phyloP scores from a whole-genome alignment of 2,329 filamentous ascomycete genomes.

The Pseudogymnoascus sp. region DNA sequence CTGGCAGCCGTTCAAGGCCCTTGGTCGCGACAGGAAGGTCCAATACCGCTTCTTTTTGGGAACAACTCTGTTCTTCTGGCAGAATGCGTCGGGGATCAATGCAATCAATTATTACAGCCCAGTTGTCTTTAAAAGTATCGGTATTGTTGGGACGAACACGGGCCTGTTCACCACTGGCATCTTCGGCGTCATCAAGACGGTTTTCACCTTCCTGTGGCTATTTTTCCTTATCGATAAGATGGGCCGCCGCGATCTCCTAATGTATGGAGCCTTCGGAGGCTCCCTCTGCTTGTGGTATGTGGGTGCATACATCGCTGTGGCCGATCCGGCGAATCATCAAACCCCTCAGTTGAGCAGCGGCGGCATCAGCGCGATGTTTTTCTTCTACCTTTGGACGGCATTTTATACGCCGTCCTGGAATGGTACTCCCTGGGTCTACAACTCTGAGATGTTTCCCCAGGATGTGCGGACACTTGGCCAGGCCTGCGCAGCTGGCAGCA shows the following conservation, averaged over 20 bases:
- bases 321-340: conserved; percentile 31
- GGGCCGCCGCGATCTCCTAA: conserved; percentile 53
- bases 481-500: conserved; percentile 60
- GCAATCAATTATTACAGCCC: conserved; percentile 70
- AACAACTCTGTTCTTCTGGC: conserved; percentile 66
- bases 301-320: conserved; percentile 49
- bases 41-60: conserved; percentile 67
- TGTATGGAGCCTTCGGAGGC: conserved; percentile 55
- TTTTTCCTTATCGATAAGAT: conserved; percentile 58
- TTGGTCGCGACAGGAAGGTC: conserved; percentile 46
- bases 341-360: conserved; percentile 31
- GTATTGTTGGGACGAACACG: conserved; percentile 46
- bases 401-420: conserved; percentile 68
- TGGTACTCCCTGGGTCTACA: conserved; percentile 67
- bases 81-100: conserved; percentile 70
- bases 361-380: conserved; percentile 55
- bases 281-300: conserved; percentile 57
- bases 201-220: conserved; percentile 59
- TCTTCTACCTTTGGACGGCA: conserved; percentile 67
- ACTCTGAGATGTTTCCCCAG: conserved; percentile 66
- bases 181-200: conserved; percentile 68
- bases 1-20: conserved; percentile 59
- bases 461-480: conserved; percentile 62
- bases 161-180: conserved; percentile 61
- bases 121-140: conserved; percentile 57